Conservation (phyloP, 257 asterid genomes). For the Fraxinus pennsylvanica region DNA sequence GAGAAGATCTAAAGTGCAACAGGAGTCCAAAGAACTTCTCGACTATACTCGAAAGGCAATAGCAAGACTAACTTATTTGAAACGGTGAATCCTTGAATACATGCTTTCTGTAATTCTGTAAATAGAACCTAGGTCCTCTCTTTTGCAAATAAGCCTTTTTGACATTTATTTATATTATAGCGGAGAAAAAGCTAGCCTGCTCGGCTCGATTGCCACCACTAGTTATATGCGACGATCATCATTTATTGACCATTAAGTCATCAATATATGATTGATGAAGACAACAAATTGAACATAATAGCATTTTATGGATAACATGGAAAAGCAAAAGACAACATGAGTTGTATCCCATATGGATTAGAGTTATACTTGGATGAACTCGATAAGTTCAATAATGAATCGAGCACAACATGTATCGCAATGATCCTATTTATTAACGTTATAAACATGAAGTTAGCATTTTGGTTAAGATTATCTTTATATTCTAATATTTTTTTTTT, state of each 20-base stretch:
- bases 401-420: neutral
- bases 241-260: too few species aligned
- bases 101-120: neutral
- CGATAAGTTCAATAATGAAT: neutral
- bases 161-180: neutral
- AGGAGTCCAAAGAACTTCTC: constrained; percentile 86
- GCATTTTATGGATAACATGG: neutral
- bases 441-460: too few species aligned
- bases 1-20: constrained; percentile 91
- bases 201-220: neutral
- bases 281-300: too few species aligned
- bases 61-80: constrained; percentile 73
- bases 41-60: constrained; percentile 96
- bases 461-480: too few species aligned
- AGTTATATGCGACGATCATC: too few species aligned
- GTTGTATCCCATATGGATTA: neutral
- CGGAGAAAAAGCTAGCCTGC: too few species aligned
- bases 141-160: too few species aligned
- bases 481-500: too few species aligned
- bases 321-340: neutral
- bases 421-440: neutral
- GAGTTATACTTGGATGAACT: neutral
- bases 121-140: constrained; percentile 4
- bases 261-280: too few species aligned
- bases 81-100: too few species aligned